These are phyloP conservation scores for Talaromyces wortmannii DNA, from an alignment of 495 filamentous ascomycete genomes.

Conservation along the genomic window DNA sequence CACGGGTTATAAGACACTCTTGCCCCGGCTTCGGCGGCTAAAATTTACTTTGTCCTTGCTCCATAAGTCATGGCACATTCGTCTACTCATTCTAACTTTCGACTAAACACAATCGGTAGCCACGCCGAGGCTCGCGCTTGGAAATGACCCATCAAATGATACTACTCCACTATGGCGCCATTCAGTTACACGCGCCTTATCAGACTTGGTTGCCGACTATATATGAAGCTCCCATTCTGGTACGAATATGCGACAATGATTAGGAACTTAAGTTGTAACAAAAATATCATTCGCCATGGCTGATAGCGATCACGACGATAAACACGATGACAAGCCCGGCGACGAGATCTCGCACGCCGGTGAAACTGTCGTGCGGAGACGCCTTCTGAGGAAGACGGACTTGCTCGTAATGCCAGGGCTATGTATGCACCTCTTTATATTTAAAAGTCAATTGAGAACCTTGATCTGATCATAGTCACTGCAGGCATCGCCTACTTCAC, in stretches of 20 bases:
- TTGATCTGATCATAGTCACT: neutral
- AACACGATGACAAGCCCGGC: neutral
- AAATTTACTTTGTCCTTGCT: too few relatives aligned
- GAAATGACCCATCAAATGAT: neutral
- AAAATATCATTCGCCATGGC: neutral
- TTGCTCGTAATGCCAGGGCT: neutral
- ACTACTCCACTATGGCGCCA: neutral
- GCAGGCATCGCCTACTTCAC: conserved; percentile 42
- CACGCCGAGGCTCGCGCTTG: neutral
- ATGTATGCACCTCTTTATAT: neutral
- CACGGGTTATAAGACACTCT: neutral
- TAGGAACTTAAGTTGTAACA: neutral
- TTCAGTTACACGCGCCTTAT: neutral
- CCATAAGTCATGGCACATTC: too few relatives aligned
- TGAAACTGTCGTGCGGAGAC: neutral
- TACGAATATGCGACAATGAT: neutral
- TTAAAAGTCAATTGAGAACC: neutral
- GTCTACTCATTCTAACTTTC: too few relatives aligned
- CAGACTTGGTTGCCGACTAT: neutral
- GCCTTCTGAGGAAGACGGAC: neutral
- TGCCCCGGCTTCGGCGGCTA: too few relatives aligned
- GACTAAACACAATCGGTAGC: neutral
- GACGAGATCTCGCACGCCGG: neutral
- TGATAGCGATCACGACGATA: neutral
- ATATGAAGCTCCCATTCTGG: neutral